Evolutionary conservation across 495 filamentous ascomycete species (phyloP).

Genomic region (Xylaria sp.): DNA sequence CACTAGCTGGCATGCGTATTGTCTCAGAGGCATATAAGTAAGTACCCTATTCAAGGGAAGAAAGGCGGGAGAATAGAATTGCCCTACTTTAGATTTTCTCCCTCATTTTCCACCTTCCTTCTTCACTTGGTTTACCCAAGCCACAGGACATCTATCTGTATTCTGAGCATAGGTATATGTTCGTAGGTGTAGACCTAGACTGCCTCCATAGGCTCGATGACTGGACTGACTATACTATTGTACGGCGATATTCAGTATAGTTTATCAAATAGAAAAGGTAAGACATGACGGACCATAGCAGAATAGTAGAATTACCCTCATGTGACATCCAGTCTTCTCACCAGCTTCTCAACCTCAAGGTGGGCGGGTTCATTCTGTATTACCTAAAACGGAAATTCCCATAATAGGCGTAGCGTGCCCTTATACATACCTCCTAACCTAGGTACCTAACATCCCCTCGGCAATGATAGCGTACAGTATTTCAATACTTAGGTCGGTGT

Average conservation of each 20-base stretch:
- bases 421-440: too few relatives aligned
- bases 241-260: neutral
- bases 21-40: neutral
- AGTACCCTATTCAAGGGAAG: too few relatives aligned
- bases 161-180: neutral
- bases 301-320: neutral
- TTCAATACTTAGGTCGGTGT: too few relatives aligned
- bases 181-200: too few relatives aligned
- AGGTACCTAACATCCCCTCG: too few relatives aligned
- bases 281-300: neutral
- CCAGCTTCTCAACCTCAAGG: neutral
- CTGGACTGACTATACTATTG: too few relatives aligned
- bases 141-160: neutral
- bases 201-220: neutral
- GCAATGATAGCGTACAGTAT: too few relatives aligned
- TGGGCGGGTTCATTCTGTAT: neutral
- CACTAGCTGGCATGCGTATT: neutral
- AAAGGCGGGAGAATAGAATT: too few relatives aligned
- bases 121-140: too few relatives aligned
- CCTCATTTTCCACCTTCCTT: too few relatives aligned
- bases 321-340: too few relatives aligned
- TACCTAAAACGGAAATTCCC: conserved; percentile 3
- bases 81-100: too few relatives aligned
- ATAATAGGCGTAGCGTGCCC: conserved; percentile 1
- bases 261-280: neutral